phyloP scores from a whole-genome alignment of 257 asterid species.

The Mitragyna speciosa region DNA sequence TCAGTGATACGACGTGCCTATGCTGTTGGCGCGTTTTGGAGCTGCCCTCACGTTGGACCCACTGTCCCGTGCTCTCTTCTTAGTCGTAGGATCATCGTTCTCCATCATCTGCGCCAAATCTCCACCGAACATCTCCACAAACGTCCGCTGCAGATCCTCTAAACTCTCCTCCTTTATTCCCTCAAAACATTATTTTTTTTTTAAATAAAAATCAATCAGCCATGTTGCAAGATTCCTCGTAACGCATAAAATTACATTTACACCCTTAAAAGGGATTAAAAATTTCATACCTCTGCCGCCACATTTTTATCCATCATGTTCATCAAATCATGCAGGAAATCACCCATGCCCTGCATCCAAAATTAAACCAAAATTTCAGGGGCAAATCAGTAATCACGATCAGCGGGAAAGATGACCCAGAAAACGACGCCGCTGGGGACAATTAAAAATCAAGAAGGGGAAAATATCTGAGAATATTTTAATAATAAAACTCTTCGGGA shows the following conservation, averaged over 20 bases:
- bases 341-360: conserved; percentile 76
- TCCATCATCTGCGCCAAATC: conserved; percentile 60
- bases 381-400: neutral
- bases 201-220: neutral
- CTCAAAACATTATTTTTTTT: neutral
- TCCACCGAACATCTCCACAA: conserved; percentile 81
- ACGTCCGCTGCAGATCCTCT: conserved; percentile 81
- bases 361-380: neutral
- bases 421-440: neutral
- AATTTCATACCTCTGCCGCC: conserved; percentile 50
- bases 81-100: conserved; percentile 38
- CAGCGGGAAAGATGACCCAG: no score
- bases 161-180: conserved; percentile 69
- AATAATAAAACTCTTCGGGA: conserved; percentile 1
- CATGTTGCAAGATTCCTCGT: neutral
- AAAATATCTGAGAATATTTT: conserved; percentile 27
- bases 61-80: conserved; percentile 44
- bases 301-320: conserved; percentile 71
- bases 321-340: conserved; percentile 75
- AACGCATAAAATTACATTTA: neutral
- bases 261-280: neutral
- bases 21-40: conserved; percentile 28
- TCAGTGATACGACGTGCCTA: conserved; percentile 16
- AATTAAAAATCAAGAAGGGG: neutral
- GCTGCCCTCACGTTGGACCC: conserved; percentile 43